A percentile compares a stretch with the other conserved stretches of the same genome.
Evolutionary conservation across 2,329 filamentous ascomycete genomes (phyloP).

Genomic region (Aspergillus tamarii): DNA sequence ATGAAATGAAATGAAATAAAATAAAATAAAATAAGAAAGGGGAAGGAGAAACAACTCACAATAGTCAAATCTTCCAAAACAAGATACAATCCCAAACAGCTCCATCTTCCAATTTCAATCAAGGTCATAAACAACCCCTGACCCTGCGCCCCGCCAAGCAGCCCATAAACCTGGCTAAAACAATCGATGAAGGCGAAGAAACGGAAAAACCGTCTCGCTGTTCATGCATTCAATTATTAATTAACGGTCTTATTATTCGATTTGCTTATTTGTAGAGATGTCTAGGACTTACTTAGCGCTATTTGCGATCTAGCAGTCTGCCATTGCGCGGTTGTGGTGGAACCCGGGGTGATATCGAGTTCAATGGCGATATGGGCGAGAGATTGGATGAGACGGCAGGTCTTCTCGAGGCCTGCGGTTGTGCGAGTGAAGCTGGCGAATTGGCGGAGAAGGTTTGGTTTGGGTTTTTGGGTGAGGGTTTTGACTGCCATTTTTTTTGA

Average conservation of each 20-base stretch:
- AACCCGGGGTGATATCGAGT: constrained; percentile 20
- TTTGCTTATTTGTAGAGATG: background rate
- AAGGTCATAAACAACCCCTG: constrained; percentile 30
- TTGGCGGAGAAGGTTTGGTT: constrained; percentile 17
- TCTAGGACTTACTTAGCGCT: constrained; percentile 39
- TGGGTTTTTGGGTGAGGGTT: background rate
- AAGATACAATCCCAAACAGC: constrained; percentile 68
- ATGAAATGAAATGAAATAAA: background rate
- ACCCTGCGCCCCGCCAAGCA: constrained; percentile 34
- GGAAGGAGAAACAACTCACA: too few relatives aligned
- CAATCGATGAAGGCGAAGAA: constrained; percentile 69
- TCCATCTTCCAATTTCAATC: constrained; percentile 61
- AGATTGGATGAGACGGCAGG: constrained; percentile 38
- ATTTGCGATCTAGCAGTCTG: constrained; percentile 40
- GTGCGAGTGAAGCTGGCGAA: constrained; percentile 34
- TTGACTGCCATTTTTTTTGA: background rate
- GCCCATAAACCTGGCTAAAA: constrained; percentile 55
- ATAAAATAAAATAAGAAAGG: constrained; percentile 7
- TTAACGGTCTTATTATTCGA: too few relatives aligned
- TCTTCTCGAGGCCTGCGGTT: constrained; percentile 36
- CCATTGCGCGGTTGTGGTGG: constrained; percentile 35
- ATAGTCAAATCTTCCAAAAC: constrained; percentile 68
- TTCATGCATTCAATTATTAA: too few relatives aligned
- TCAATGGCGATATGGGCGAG: constrained; percentile 30
- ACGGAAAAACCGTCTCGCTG: constrained; percentile 66